phyloP scores from a whole-genome alignment of 495 filamentous ascomycete species.

The Hypoxylon cercidicola region DNA sequence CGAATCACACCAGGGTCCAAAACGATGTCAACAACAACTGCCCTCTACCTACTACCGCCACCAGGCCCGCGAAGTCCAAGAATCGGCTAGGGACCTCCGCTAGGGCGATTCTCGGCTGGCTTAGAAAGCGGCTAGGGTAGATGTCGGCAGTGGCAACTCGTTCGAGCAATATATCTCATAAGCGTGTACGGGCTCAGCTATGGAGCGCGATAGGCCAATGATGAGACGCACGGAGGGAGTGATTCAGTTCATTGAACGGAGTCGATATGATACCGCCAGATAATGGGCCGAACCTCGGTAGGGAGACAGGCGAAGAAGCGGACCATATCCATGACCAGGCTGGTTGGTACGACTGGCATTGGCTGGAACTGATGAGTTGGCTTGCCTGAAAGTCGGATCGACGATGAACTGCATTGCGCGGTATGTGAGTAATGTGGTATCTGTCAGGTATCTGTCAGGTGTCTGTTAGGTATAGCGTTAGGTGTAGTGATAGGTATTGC shows the following conservation, averaged over 20 bases:
- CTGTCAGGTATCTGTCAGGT: slow-evolving; percentile 2
- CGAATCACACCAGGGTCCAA: slow-evolving; percentile 13
- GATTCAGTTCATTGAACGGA: slow-evolving; percentile 27
- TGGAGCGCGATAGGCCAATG: slow-evolving; percentile 23
- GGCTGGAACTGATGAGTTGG: slow-evolving; percentile 32
- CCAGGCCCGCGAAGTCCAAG: slow-evolving; percentile 14
- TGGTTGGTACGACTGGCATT: not conserved
- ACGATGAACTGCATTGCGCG: slow-evolving; percentile 36
- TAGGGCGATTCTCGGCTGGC: slow-evolving; percentile 28
- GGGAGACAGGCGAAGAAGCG: slow-evolving; percentile 19
- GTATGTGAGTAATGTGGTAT: slow-evolving; percentile 6
- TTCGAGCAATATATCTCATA: not conserved
- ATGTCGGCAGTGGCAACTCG: slow-evolving; percentile 24
- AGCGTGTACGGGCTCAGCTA: slow-evolving; percentile 15
- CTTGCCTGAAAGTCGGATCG: slow-evolving; percentile 28
- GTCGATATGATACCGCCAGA: slow-evolving; percentile 23
- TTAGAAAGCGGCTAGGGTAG: slow-evolving; percentile 15
- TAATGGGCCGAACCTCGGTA: slow-evolving; percentile 36
- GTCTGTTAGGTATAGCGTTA: not conserved
- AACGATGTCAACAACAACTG: slow-evolving; percentile 21
- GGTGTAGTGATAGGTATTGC: slow-evolving; percentile 9
- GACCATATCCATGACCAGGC: no score
- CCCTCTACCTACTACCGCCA: slow-evolving; percentile 9
- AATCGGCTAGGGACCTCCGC: slow-evolving; percentile 19
- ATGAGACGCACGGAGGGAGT: slow-evolving; percentile 23